Evolutionary conservation across 2,329 filamentous ascomycete genomes (phyloP), one percentile per base, ranked within the genome.

Genomic region (Chaetomium strumarium): DNA sequence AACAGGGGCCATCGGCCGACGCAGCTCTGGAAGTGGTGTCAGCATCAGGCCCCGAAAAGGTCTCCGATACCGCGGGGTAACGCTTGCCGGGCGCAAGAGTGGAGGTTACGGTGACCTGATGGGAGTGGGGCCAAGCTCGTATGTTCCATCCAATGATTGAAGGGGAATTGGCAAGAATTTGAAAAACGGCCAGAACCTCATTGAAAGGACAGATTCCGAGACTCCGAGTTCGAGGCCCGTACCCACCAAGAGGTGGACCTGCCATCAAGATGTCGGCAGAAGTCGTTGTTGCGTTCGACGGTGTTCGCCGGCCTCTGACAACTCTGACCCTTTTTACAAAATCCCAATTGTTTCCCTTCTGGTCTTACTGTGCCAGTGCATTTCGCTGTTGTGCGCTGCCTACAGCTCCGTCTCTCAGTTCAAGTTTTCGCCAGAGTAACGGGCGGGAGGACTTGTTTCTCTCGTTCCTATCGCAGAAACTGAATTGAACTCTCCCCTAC

Each of bases 181-280:
- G 45, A 33, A 53, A 56, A 59, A 58, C 50, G 46, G 47, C 42
- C 46, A 34, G 55, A 37, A 29, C 50, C 49, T 55, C 30, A 58
- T 60, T 58, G 56, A 54, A 47, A 44, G 38, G 39, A 41, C 41
- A 60, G 47, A 60, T 57, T 36, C 60, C 60, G 60, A 60, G 43
- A 55, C 51, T 42, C 60, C 57, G 57, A 60, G 41, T 48, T 24
- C 49, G 38, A 45, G 39, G 34, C 30, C 14, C 14, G 51, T 51
- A 37, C 29, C 58, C 59, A 58, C 53, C 20, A 16, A 31, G 29
- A 29, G 44, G 58, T 60, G 56, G 58, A 49, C 39, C 29, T 49
- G 36, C 39, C 47, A 44, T 34, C 48, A 49, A 46, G 44, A 49
- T 24, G 46, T 37, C 46, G 44, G 30, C 47, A 24, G 46, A 36